phyloP scores from a whole-genome alignment of 306 rosid genomes.

The Acacia melanoxylon region DNA sequence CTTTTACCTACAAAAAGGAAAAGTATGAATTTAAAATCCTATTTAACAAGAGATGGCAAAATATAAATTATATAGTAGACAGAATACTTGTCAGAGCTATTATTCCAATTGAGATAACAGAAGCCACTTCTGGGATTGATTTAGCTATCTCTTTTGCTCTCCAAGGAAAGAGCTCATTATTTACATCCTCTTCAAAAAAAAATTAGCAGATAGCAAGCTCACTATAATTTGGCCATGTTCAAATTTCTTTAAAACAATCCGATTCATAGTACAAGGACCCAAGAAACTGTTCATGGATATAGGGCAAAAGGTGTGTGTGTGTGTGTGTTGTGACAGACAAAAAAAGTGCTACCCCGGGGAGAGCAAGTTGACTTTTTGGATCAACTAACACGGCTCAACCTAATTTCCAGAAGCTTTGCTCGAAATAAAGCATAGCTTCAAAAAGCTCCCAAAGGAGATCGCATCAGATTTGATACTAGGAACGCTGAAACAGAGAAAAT shows the following conservation, averaged over 20 bases:
- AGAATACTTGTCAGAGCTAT: neutral
- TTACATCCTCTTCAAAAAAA: neutral
- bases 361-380: neutral
- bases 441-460: neutral
- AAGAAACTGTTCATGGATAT: neutral
- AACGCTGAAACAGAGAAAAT: neutral
- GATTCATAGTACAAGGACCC: neutral
- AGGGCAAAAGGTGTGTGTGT: too few relatives aligned
- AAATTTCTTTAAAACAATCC: neutral
- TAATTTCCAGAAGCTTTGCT: neutral
- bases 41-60: constrained; percentile 23
- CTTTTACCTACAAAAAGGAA: constrained; percentile 47
- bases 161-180: neutral
- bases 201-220: constrained; percentile 4
- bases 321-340: neutral
- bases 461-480: neutral
- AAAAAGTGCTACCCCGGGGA: neutral
- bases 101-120: neutral
- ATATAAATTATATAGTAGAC: neutral
- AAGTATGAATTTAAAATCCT: constrained; percentile 7
- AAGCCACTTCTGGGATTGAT: neutral
- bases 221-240: neutral
- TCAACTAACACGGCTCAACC: neutral
- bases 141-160: neutral
- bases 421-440: neutral